Percentiles rank a stretch among this genome's conserved stretches.
These are phyloP conservation scores for Pestalotiopsis sp. DNA, from an alignment of 2,329 filamentous ascomycete species.

Conservation along the genomic window DNA sequence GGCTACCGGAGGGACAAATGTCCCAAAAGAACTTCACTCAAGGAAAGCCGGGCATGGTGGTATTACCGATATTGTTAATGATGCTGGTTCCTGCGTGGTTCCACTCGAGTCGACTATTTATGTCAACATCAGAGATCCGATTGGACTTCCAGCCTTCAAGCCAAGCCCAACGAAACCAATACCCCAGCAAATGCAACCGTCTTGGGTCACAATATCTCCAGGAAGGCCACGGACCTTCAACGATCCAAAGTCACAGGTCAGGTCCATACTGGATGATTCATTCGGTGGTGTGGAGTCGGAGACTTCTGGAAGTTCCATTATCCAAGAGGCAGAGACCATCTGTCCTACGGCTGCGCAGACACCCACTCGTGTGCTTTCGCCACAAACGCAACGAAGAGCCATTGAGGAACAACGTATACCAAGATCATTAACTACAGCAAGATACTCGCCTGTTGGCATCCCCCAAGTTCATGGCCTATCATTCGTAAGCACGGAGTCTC, in stretches of 20 bases:
- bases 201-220: conserved; percentile 21
- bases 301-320: neutral
- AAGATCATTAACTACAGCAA: conserved; percentile 8
- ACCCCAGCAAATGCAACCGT: conserved; percentile 46
- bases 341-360: conserved; percentile 20
- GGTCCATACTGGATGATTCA: conserved; percentile 29
- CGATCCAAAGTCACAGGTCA: conserved; percentile 18
- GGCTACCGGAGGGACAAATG: conserved; percentile 4
- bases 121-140: conserved; percentile 52
- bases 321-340: conserved; percentile 11
- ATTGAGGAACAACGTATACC: neutral
- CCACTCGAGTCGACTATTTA: conserved; percentile 44
- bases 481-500: conserved; percentile 40
- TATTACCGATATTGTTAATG: conserved; percentile 15
- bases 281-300: conserved; percentile 19
- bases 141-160: conserved; percentile 48
- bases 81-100: conserved; percentile 23
- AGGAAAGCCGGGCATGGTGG: conserved; percentile 17
- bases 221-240: conserved; percentile 17
- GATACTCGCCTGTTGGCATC: conserved; percentile 9
- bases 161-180: conserved; percentile 55
- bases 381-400: conserved; percentile 2
- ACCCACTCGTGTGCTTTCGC: neutral
- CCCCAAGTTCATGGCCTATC: conserved; percentile 25
- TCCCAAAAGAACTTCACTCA: neutral